Percentiles rank a stretch among this genome's conserved stretches.
Conservation (phyloP, 2,329 filamentous ascomycete genomes). For the Penicillium paneum region DNA sequence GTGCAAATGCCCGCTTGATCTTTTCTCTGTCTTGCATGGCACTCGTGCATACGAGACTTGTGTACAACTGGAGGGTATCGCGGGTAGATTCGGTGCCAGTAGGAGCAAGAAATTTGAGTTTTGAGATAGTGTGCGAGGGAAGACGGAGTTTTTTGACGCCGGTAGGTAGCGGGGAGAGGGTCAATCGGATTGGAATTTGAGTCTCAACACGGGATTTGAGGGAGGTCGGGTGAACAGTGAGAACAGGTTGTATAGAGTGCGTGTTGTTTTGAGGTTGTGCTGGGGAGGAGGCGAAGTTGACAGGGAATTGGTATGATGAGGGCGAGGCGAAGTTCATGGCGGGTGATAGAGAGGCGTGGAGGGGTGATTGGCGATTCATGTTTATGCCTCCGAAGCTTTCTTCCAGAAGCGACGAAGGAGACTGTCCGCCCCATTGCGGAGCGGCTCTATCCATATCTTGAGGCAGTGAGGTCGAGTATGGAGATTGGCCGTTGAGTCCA, state of each 20-base stretch:
- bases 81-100: constrained; percentile 61
- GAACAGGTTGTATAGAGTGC: constrained; percentile 37
- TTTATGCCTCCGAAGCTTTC: constrained; percentile 47
- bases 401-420: constrained; percentile 44
- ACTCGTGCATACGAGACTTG: constrained; percentile 84
- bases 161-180: constrained; percentile 69
- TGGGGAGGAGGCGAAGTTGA: constrained; percentile 33
- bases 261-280: constrained; percentile 29
- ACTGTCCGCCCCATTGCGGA: constrained; percentile 41
- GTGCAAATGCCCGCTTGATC: constrained; percentile 63
- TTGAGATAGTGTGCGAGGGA: constrained; percentile 86
- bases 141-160: constrained; percentile 79
- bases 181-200: constrained; percentile 85
- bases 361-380: constrained; percentile 44
- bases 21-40: constrained; percentile 74
- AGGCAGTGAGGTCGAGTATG: constrained; percentile 33
- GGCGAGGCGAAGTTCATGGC: constrained; percentile 36
- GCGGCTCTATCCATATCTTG: constrained; percentile 31
- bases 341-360: constrained; percentile 39
- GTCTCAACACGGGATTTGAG: constrained; percentile 92
- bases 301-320: constrained; percentile 37
- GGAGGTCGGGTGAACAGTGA: constrained; percentile 65
- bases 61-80: constrained; percentile 75
- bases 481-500: constrained; percentile 38
- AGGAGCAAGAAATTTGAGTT: constrained; percentile 84